Percentiles rank a stretch among this genome's conserved stretches.
Evolutionary conservation across 345 rosid genomes (phyloP).

Genomic region (Psidium guajava): DNA sequence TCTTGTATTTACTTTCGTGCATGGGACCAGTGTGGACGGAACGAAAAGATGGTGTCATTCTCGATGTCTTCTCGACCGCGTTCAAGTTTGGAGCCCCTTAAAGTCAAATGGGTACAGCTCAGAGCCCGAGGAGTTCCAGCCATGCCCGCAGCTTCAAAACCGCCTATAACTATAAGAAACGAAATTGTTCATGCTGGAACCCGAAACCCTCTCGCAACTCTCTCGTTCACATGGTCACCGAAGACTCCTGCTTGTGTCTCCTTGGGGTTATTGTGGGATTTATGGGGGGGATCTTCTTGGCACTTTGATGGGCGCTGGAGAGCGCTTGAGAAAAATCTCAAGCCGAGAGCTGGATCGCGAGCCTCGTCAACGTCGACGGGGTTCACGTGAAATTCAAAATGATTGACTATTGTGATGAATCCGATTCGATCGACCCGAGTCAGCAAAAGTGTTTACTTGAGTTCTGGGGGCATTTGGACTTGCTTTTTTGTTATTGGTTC

Average conservation of each 20-base stretch:
- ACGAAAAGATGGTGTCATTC: not conserved
- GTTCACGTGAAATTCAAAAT: not conserved
- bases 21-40: not conserved
- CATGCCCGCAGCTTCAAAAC: not conserved
- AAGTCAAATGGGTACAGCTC: not conserved
- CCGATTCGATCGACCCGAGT: not conserved
- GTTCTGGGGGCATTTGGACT: not conserved
- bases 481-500: not conserved
- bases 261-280: not conserved
- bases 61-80: not conserved
- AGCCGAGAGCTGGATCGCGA: not conserved
- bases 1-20: not conserved
- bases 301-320: not conserved
- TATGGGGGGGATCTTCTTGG: not conserved
- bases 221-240: not conserved
- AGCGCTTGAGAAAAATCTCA: not conserved
- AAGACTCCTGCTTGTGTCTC: not conserved
- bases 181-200: not conserved
- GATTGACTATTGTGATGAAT: not conserved
- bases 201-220: not conserved
- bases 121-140: not conserved
- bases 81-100: not conserved
- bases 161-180: not conserved
- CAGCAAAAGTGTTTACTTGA: not conserved
- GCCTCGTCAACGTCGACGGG: not conserved